Evolutionary conservation across 331 rosid genomes (phyloP).

Genomic region (Rosa hybrid): DNA sequence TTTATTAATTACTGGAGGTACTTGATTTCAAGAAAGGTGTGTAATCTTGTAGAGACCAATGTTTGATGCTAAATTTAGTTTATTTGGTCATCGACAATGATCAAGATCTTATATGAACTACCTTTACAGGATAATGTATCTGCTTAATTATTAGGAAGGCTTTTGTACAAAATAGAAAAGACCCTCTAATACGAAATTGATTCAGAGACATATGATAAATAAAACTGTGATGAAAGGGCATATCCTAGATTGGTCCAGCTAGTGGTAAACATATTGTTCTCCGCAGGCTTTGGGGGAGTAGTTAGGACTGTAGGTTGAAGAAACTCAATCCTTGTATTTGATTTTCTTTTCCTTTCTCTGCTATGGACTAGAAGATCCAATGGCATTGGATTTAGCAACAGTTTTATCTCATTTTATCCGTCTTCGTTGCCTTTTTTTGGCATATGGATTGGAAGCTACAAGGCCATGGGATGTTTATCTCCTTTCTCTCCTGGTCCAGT

Average conservation of each 20-base stretch:
- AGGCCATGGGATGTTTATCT: not conserved
- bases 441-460: not conserved
- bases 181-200: not conserved
- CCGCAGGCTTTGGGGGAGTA: not conserved
- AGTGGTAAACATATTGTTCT: not conserved
- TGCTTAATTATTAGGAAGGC: not conserved
- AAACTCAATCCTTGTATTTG: not conserved
- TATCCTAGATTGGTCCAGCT: not conserved
- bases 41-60: not conserved
- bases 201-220: not conserved
- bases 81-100: not conserved
- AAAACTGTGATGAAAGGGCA: not conserved
- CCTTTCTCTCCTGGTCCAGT: not conserved
- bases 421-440: not conserved
- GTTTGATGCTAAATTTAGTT: not conserved
- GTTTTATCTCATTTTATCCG: no score
- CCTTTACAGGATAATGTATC: not conserved
- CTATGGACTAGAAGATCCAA: not conserved
- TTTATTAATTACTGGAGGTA: conserved; percentile 1
- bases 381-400: not conserved
- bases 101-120: conserved; percentile 1
- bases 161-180: not conserved
- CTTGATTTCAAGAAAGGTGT: not conserved
- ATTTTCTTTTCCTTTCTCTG: not conserved
- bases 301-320: not conserved